A percentile compares a stretch with the other conserved stretches of the same genome.
Evolutionary conservation across 75 land plant species (phyloP).

Genomic region (Adiantum capillusveneris): DNA sequence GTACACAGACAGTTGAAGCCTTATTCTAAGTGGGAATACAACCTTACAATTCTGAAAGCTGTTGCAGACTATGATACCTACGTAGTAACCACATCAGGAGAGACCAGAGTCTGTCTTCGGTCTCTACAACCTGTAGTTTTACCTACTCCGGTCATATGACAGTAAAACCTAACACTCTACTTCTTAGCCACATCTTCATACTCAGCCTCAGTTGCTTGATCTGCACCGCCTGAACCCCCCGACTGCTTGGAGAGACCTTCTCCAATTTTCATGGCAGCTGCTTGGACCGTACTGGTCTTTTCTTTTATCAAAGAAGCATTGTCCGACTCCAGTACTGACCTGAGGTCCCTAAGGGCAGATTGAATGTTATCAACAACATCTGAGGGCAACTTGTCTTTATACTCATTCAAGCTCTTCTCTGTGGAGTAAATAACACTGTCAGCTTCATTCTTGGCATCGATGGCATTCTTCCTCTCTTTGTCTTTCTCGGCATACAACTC

Average conservation of each 20-base stretch:
- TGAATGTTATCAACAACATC: constrained; percentile 30
- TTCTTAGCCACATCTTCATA: constrained; percentile 59
- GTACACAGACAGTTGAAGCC: too few relatives aligned
- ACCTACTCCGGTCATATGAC: too few relatives aligned
- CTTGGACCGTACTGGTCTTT: constrained; percentile 30
- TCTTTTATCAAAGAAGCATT: constrained; percentile 38
- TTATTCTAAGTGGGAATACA: too few relatives aligned
- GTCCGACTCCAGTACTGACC: constrained; percentile 29
- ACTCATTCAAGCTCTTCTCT: constrained; percentile 51
- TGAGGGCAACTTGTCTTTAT: constrained; percentile 48
- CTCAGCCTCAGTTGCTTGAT: constrained; percentile 58
- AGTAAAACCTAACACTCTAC: too few relatives aligned
- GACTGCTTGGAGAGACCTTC: constrained; percentile 32
- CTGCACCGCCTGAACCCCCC: constrained; percentile 21
- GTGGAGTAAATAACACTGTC: constrained; percentile 42
- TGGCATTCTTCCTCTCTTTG: constrained; percentile 46
- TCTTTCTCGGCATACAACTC: constrained; percentile 55
- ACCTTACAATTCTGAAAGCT: too few relatives aligned
- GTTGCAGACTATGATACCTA: too few relatives aligned
- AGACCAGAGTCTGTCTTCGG: too few relatives aligned
- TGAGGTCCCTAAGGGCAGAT: constrained; percentile 36
- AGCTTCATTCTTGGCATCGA: constrained; percentile 52
- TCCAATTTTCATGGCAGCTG: constrained; percentile 51
- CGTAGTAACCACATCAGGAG: too few relatives aligned
- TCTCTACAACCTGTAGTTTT: too few relatives aligned